Evolutionary conservation across 495 filamentous ascomycete species (phyloP).

Genomic region (Annulohypoxylon nitens): DNA sequence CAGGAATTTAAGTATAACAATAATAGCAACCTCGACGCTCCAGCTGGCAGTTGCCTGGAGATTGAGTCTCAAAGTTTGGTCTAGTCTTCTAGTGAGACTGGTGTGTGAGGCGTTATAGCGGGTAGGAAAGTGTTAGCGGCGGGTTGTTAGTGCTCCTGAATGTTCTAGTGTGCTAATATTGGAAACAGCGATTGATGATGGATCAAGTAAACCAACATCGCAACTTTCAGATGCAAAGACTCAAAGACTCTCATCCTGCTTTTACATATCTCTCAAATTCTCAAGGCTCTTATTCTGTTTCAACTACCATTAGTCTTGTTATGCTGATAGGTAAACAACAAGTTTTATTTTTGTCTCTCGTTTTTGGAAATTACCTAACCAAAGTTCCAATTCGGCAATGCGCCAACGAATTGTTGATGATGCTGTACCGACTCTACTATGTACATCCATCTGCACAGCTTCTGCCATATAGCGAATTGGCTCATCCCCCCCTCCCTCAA

Average conservation of each 20-base stretch:
- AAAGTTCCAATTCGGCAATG: conserved; percentile 26
- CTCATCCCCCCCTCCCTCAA: conserved; percentile 17
- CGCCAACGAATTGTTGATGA: conserved; percentile 32
- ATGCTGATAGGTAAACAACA: conserved; percentile 40
- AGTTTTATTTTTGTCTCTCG: conserved; percentile 29
- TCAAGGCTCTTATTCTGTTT: conserved; percentile 24
- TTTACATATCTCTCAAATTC: conserved; percentile 20
- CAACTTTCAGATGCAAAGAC: conserved; percentile 9
- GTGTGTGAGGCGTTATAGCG: conserved; percentile 21
- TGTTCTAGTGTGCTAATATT: conserved; percentile 37
- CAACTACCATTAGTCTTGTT: conserved; percentile 21
- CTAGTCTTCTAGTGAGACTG: conserved; percentile 9
- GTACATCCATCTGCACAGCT: neutral
- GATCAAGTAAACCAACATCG: neutral
- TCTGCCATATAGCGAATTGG: conserved; percentile 23
- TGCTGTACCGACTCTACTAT: neutral
- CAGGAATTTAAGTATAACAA: conserved; percentile 8
- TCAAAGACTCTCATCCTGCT: conserved; percentile 18
- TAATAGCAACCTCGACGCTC: neutral
- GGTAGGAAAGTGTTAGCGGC: conserved; percentile 16
- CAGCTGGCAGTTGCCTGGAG: neutral
- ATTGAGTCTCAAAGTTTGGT: neutral
- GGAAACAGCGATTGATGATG: conserved; percentile 21
- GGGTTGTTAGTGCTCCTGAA: conserved; percentile 7
- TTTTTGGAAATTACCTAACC: conserved; percentile 39